Percentiles rank a stretch among this genome's conserved stretches.
Evolutionary conservation across 2,329 filamentous ascomycete genomes (phyloP).

Genomic region (Sporothrix pseudoabietina): DNA sequence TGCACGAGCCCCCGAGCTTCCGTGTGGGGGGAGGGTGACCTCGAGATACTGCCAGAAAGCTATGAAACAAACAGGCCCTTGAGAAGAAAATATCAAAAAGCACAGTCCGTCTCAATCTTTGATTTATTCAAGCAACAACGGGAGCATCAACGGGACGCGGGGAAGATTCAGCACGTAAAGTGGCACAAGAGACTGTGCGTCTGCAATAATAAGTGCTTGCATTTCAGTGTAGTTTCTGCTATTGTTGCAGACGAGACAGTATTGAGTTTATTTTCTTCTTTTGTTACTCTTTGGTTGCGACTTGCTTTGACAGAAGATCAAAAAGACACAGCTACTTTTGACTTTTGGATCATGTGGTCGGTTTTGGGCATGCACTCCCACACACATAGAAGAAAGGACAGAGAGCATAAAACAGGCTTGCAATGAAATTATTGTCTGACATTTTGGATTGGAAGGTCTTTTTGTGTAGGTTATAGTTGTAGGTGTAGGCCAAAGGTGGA

Average conservation of each 20-base stretch:
- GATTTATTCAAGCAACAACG: not conserved
- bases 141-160: not conserved
- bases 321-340: not conserved
- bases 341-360: not conserved
- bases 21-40: not conserved
- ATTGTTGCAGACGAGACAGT: not conserved
- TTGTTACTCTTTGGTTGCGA: not conserved
- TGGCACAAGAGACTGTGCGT: slow-evolving; percentile 7
- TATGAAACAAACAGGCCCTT: not conserved
- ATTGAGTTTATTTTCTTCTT: not conserved
- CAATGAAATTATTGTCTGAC: slow-evolving; percentile 10
- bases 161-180: not conserved
- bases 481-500: not conserved
- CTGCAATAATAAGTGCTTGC: slow-evolving; percentile 11
- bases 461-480: not conserved
- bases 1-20: not conserved
- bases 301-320: not conserved
- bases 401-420: not conserved
- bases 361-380: not conserved
- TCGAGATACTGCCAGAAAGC: not conserved
- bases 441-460: not conserved
- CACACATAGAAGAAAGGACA: not conserved
- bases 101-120: not conserved
- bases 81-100: not conserved
- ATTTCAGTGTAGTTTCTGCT: not conserved